These are phyloP conservation scores for Quercus berberidifolia DNA, from an alignment of 306 rosid species.

Conservation along the genomic window DNA sequence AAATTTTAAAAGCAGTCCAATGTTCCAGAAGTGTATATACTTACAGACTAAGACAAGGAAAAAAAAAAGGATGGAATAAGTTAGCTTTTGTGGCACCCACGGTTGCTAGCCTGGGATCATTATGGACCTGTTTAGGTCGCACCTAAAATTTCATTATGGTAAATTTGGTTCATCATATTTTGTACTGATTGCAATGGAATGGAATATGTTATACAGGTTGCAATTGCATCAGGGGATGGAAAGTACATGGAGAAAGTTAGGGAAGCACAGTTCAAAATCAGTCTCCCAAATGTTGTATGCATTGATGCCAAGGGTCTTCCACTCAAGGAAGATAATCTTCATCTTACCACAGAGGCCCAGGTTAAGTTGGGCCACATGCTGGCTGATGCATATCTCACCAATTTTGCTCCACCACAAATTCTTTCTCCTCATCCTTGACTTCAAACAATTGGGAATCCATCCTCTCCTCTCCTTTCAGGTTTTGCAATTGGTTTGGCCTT, in stretches of 20 bases:
- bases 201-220: slow-evolving; percentile 42
- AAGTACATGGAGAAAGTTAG: slow-evolving; percentile 55
- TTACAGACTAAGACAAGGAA: too few species aligned
- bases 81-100: too few species aligned
- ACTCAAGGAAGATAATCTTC: slow-evolving; percentile 66
- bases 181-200: not conserved
- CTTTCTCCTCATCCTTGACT: not conserved
- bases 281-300: slow-evolving; percentile 49
- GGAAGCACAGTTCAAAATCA: slow-evolving; percentile 55
- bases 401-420: slow-evolving; percentile 29
- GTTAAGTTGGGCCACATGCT: slow-evolving; percentile 62
- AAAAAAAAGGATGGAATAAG: too few species aligned
- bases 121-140: not conserved
- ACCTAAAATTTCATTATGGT: not conserved
- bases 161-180: too few species aligned
- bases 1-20: too few species aligned
- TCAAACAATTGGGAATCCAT: not conserved
- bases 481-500: not conserved
- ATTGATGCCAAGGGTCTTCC: slow-evolving; percentile 73
- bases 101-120: not conserved
- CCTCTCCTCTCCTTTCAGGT: not conserved
- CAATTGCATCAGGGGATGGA: slow-evolving; percentile 48
- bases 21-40: too few species aligned
- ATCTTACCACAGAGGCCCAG: slow-evolving; percentile 60
- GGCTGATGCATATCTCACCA: slow-evolving; percentile 58